Evolutionary conservation across 768 basidiomycete species (phyloP).

Genomic region (Flagelloscypha sp.): DNA sequence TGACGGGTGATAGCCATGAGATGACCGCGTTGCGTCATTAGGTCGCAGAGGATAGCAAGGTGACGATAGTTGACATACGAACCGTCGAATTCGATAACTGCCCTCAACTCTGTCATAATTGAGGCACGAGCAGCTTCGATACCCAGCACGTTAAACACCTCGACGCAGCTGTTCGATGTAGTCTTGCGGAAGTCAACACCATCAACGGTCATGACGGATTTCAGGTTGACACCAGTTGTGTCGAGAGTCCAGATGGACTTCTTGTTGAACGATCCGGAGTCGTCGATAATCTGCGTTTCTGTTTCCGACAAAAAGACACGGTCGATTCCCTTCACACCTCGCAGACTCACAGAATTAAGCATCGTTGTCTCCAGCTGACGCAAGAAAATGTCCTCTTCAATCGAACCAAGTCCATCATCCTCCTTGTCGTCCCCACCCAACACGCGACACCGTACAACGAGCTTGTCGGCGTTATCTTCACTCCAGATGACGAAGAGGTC

Average conservation of each 20-base stretch:
- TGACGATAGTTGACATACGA: slow-evolving; percentile 99
- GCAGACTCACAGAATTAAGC: slow-evolving; percentile 89
- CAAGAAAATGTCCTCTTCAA: slow-evolving; percentile 94
- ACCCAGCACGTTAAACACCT: slow-evolving; percentile 89
- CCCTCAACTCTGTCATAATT: slow-evolving; percentile 87
- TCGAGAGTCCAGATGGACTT: slow-evolving; percentile 95
- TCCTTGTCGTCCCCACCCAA: slow-evolving; percentile 79
- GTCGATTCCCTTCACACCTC: slow-evolving; percentile 85
- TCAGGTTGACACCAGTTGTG: slow-evolving; percentile 94
- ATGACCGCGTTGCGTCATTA: slow-evolving; percentile 93
- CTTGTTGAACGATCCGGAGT: slow-evolving; percentile 58
- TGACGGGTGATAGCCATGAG: slow-evolving; percentile 99
- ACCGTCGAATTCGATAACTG: slow-evolving; percentile 98
- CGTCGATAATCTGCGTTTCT: slow-evolving; percentile 59
- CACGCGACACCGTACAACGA: slow-evolving; percentile 94
- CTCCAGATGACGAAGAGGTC: slow-evolving; percentile 98
- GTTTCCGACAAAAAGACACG: slow-evolving; percentile 91
- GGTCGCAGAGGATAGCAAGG: slow-evolving; percentile 89
- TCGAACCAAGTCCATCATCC: slow-evolving; percentile 62
- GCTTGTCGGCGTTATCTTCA: slow-evolving; percentile 96
- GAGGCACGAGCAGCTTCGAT: slow-evolving; percentile 96
- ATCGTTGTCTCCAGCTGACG: slow-evolving; percentile 94
- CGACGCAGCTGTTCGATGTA: slow-evolving; percentile 94
- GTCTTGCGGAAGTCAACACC: slow-evolving; percentile 92
- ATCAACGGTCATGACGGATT: slow-evolving; percentile 90